Evolutionary conservation across 108 stramenopile genomes (phyloP).

Genomic region (Cyclostephanos invisitatus): DNA sequence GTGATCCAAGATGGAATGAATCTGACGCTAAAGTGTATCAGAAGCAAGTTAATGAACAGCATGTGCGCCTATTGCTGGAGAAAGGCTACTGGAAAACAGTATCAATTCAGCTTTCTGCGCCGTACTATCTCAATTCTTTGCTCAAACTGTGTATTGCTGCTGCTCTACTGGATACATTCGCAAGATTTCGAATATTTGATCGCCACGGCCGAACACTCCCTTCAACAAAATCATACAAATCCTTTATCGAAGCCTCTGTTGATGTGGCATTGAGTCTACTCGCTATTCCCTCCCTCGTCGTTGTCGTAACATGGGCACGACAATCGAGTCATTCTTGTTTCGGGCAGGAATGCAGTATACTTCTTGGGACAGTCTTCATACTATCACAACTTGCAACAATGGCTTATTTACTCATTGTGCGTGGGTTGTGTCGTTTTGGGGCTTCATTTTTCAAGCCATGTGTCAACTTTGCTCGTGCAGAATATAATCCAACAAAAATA

Average conservation of each 20-base stretch:
- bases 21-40: background rate
- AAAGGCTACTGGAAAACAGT: slow-evolving; percentile 27
- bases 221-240: slow-evolving; percentile 2
- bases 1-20: background rate
- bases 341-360: slow-evolving; percentile 36
- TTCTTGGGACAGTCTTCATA: slow-evolving; percentile 34
- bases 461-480: background rate
- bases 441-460: background rate
- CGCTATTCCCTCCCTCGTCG: slow-evolving; percentile 16
- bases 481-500: background rate
- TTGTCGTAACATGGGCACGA: slow-evolving; percentile 3
- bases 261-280: slow-evolving; percentile 16
- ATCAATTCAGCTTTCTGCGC: slow-evolving; percentile 42
- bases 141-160: slow-evolving; percentile 32
- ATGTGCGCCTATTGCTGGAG: slow-evolving; percentile 10
- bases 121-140: slow-evolving; percentile 43
- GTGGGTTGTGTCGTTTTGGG: slow-evolving; percentile 10
- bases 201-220: background rate
- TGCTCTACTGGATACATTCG: slow-evolving; percentile 17
- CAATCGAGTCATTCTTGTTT: slow-evolving; percentile 15
- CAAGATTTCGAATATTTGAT: slow-evolving; percentile 9
- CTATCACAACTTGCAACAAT: slow-evolving; percentile 27
- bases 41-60: slow-evolving; percentile 4
- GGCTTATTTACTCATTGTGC: slow-evolving; percentile 23
- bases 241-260: background rate